Evolutionary conservation across 441 rosid species (phyloP).

Genomic region (Croton laevigatus): DNA sequence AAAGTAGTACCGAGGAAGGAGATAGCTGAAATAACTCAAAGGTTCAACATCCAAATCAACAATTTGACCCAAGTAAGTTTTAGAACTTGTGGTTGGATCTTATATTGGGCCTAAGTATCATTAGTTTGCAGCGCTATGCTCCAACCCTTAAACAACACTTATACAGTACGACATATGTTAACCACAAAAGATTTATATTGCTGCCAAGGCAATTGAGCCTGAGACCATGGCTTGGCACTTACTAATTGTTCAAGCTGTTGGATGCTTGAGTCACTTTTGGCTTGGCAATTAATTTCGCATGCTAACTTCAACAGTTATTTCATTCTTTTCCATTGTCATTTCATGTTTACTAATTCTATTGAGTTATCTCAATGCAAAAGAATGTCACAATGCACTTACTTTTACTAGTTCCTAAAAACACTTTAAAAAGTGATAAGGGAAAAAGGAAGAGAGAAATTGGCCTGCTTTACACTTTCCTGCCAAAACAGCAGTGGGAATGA

Average conservation of each 20-base stretch:
- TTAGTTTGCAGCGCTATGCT: background rate
- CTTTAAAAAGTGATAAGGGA: background rate
- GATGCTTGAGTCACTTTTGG: background rate
- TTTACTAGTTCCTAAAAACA: background rate
- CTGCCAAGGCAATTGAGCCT: background rate
- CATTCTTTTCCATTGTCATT: too few species aligned
- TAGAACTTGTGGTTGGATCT: conserved; percentile 18
- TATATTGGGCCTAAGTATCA: background rate
- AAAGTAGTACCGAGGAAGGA: conserved; percentile 63
- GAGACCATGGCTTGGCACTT: background rate
- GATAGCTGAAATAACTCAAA: conserved; percentile 52
- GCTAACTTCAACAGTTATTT: too few species aligned
- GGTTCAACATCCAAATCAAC: conserved; percentile 93
- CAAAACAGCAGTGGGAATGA: background rate
- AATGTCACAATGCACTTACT: background rate
- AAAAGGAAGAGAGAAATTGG: background rate
- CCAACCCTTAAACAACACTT: background rate
- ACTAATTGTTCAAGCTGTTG: too few species aligned
- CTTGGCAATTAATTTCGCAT: background rate
- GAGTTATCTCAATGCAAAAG: background rate
- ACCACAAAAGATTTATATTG: background rate
- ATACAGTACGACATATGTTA: background rate
- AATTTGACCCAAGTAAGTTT: conserved; percentile 88
- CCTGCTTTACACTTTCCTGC: background rate
- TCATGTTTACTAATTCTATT: too few species aligned